Conservation (phyloP, 2,329 filamentous ascomycete genomes). For the Monosporascus sp. region DNA sequence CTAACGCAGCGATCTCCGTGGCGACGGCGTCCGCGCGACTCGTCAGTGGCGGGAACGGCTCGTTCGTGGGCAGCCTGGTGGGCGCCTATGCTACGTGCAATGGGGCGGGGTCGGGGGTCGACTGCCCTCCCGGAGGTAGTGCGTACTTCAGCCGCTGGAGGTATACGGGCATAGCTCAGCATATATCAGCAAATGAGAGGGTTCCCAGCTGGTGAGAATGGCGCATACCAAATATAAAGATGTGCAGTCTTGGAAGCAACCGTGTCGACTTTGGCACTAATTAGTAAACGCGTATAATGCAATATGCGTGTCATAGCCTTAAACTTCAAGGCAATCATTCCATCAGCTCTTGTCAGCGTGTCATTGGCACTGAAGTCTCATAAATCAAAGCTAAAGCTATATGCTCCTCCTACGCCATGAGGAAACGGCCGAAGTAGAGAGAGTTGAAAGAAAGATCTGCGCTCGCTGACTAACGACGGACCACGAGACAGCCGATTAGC, state of each 20-base stretch:
- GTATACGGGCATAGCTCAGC: constrained; percentile 18
- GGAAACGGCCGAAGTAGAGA: too few relatives aligned
- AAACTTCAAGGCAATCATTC: too few relatives aligned
- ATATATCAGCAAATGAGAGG: constrained; percentile 18
- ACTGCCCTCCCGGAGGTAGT: constrained; percentile 23
- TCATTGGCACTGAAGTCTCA: too few relatives aligned
- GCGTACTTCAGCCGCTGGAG: constrained; percentile 25
- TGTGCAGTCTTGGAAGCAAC: background rate
- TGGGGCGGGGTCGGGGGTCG: constrained; percentile 21
- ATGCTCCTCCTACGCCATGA: too few relatives aligned
- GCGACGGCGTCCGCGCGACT: constrained; percentile 24
- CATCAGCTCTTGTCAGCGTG: too few relatives aligned
- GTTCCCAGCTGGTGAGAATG: constrained; percentile 1
- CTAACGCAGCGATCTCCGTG: constrained; percentile 11
- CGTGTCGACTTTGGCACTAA: too few relatives aligned
- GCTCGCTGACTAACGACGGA: too few relatives aligned
- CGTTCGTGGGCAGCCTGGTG: constrained; percentile 28
- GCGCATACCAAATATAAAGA: background rate
- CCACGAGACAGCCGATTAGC: too few relatives aligned
- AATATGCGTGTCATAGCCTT: too few relatives aligned
- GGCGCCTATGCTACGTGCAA: constrained; percentile 33
- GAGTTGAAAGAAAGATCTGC: too few relatives aligned
- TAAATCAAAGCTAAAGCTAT: too few relatives aligned
- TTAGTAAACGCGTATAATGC: too few relatives aligned
- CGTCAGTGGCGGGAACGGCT: constrained; percentile 28